Evolutionary conservation across 208 protist species (phyloP).

Genomic region (Leishmania major): DNA sequence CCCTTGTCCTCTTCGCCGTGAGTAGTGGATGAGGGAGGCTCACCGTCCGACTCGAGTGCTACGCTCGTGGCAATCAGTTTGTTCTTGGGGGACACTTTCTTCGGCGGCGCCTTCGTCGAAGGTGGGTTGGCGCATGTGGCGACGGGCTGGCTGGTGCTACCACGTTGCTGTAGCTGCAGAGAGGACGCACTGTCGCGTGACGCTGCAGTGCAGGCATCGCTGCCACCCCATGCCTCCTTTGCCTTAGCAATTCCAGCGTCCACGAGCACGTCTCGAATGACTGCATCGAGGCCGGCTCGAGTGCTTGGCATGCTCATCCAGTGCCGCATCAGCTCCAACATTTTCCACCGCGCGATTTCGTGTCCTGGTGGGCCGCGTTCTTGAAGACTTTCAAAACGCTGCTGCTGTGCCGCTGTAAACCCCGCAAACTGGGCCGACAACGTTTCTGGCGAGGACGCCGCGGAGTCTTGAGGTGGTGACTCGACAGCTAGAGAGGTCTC

Average conservation of each 20-base stretch:
- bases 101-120: constrained; percentile 2
- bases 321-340: constrained; percentile 68
- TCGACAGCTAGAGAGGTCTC: constrained; percentile 9
- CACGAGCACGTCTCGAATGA: constrained; percentile 44
- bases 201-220: background rate
- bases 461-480: background rate
- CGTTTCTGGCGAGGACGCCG: constrained; percentile 3
- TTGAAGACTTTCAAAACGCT: constrained; percentile 37
- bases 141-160: background rate
- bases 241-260: constrained; percentile 35
- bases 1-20: background rate
- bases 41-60: background rate
- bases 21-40: background rate
- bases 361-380: constrained; percentile 30
- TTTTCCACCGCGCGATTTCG: constrained; percentile 48
- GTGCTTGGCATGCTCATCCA: constrained; percentile 64
- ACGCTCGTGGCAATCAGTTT: constrained; percentile 14
- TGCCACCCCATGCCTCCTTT: constrained; percentile 30
- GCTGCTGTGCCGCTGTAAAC: constrained; percentile 25
- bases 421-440: constrained; percentile 21
- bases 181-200: background rate
- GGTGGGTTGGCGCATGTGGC: constrained; percentile 12
- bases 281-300: constrained; percentile 34
- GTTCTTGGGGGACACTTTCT: constrained; percentile 27
- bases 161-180: background rate